Conservation (phyloP, 1,284 basidiomycete species). For the Coniophora puteana region DNA sequence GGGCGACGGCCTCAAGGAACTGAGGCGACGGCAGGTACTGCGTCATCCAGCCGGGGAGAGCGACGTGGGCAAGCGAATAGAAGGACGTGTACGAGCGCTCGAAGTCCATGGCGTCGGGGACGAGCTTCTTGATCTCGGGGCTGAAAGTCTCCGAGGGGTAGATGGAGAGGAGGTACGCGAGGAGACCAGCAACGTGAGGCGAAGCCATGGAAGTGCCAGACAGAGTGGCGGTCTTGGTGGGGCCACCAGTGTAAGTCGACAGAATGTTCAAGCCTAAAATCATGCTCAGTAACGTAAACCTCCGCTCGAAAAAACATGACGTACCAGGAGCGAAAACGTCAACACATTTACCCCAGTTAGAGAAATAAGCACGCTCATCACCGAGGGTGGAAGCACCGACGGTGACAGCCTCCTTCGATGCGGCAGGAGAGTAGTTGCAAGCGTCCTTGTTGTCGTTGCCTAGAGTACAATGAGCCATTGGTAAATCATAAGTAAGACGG, state of each 20-base stretch:
- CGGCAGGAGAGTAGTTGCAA: conserved; percentile 81
- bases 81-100: conserved; percentile 32
- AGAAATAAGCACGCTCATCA: conserved; percentile 89
- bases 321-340: conserved; percentile 80
- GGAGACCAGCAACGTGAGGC: conserved; percentile 67
- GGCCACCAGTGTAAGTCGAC: conserved; percentile 70
- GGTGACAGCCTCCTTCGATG: conserved; percentile 74
- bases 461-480: no score
- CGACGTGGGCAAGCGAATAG: conserved; percentile 51
- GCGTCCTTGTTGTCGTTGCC: conserved; percentile 70
- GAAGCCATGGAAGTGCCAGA: conserved; percentile 75
- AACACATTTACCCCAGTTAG: conserved; percentile 75
- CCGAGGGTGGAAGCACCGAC: conserved; percentile 81
- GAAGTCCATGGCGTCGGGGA: conserved; percentile 14
- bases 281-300: conserved; percentile 2
- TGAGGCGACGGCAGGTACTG: conserved; percentile 55
- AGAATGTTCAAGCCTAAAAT: conserved; percentile 65
- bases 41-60: conserved; percentile 57
- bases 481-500: background rate
- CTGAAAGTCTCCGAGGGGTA: conserved; percentile 64
- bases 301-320: conserved; percentile 7
- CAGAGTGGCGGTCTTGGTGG: conserved; percentile 60
- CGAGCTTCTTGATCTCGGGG: conserved; percentile 35
- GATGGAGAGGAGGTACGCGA: conserved; percentile 84
- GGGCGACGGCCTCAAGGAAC: conserved; percentile 41